Base-by-base conservation (phyloP, 257 asterid genomes). In the Forsythia suspensa region DNA sequence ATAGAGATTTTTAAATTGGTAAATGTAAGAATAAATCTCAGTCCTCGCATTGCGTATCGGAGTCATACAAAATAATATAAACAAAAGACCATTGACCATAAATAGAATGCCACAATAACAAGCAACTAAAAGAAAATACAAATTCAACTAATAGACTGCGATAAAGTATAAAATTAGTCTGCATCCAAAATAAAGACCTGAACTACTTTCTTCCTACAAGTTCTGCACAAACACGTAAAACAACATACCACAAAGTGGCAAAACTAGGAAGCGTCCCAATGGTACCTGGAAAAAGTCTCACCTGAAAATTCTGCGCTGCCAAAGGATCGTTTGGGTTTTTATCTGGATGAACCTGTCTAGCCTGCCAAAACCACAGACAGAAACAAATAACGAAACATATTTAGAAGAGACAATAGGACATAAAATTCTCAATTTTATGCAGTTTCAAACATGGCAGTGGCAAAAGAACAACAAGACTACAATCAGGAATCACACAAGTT, bases 291-390 rank as follows among this genome's bases (percentile, higher is more conserved):
- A 37, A 67, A 43, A 71, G 20, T 41, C 84, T 80, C 76, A 82
- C 99, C 97, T 96, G 99, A 81, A 96, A 96, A 65, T 96, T 96
- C 38, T 92, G 93, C 21, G 99, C 99, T 66, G 99, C 98, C 87
- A 74, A 82, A 76, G 99, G 99, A 85, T 96, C 96, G 63, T 96
- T 96, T 9, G 97, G 98, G 81, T 96, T 96, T 89, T 96, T 96
- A 85, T 96, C 99, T 29, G 99, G 99, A 86, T 96, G 99, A 83
- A 96, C 99, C 86, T 96, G 97, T 59, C 98, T 90, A 29, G 99
- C 99, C 99, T 96, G 83, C 88, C 84, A 81, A 4, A 82, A 38
- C 39, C 70, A 24, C 66, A 69, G 55, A 66, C 77, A 55, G 34
- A 59, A 76, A 55, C 21, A 3, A 6, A 70, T 70, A 52, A 75